A percentile compares a stretch with the other conserved stretches of the same genome.
Conservation (phyloP, 768 basidiomycete species). For the Tephrocybe sp. region DNA sequence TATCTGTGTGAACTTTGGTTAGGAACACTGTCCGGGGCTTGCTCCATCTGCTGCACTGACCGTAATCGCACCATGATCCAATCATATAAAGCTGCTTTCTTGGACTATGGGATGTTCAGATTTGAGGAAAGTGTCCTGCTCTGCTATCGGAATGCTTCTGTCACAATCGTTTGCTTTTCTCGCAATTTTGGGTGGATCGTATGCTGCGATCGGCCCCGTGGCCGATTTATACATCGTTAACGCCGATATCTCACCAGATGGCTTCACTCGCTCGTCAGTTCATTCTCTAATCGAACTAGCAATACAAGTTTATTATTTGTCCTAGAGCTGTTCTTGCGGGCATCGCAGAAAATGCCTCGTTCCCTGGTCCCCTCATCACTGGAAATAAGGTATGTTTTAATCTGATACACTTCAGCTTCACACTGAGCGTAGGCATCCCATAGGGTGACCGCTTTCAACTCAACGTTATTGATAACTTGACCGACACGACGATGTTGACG, state of each 20-base stretch:
- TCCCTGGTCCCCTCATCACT: conserved; percentile 28
- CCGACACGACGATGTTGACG: conserved; percentile 18
- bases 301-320: not conserved
- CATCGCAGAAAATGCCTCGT: conserved; percentile 11
- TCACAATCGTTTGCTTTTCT: not conserved
- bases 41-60: not conserved
- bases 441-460: conserved; percentile 20
- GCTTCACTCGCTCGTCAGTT: conserved; percentile 40
- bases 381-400: conserved; percentile 22
- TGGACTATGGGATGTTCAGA: not conserved
- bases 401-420: not conserved
- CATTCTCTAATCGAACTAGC: conserved; percentile 3
- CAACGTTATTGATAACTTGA: conserved; percentile 20
- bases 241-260: conserved; percentile 47
- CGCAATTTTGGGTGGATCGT: not conserved
- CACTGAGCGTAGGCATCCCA: too few relatives aligned
- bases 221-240: conserved; percentile 39
- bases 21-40: not conserved
- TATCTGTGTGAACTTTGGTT: not conserved
- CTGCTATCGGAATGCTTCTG: not conserved
- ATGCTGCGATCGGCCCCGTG: conserved; percentile 23
- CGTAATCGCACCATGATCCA: not conserved
- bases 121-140: not conserved
- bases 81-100: not conserved
- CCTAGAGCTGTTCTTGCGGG: conserved; percentile 24